These are phyloP conservation scores for Scheffersomyces illinoinensis DNA, from an alignment of 1,139 yeast genomes.

Conservation along the genomic window DNA sequence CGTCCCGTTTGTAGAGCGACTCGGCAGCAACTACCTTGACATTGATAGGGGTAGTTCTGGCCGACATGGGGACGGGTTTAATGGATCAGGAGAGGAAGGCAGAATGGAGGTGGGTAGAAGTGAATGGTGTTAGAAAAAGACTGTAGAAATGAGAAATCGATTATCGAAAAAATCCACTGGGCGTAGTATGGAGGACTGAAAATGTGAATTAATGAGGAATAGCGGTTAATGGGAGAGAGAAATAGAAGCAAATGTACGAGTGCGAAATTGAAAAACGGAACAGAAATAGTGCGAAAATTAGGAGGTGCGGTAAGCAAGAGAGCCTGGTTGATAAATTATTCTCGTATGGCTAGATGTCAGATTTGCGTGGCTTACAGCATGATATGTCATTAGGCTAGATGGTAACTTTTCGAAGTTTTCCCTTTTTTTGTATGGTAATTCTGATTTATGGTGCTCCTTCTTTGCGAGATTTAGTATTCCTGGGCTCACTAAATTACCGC, in stretches of 20 bases:
- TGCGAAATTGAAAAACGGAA: not conserved
- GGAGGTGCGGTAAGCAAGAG: not conserved
- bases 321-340: not conserved
- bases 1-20: slow-evolving; percentile 91
- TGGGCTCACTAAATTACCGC: not conserved
- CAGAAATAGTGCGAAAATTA: not conserved
- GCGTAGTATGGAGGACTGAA: not conserved
- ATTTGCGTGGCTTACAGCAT: not conserved
- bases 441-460: not conserved
- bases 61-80: slow-evolving; percentile 10
- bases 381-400: not conserved
- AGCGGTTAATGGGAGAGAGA: not conserved
- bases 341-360: not conserved
- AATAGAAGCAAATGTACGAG: not conserved
- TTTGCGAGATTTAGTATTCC: not conserved
- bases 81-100: not conserved
- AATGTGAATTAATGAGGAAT: not conserved
- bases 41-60: slow-evolving; percentile 41
- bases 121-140: not conserved
- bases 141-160: not conserved
- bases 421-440: too few relatives aligned
- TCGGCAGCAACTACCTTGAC: slow-evolving; percentile 95
- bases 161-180: not conserved
- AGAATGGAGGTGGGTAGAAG: not conserved
- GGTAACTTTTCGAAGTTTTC: not conserved